Percentiles rank a stretch among this genome's conserved stretches.
These are phyloP conservation scores for Clonostachys solani DNA, from an alignment of 2,329 filamentous ascomycete species.

Conservation along the genomic window DNA sequence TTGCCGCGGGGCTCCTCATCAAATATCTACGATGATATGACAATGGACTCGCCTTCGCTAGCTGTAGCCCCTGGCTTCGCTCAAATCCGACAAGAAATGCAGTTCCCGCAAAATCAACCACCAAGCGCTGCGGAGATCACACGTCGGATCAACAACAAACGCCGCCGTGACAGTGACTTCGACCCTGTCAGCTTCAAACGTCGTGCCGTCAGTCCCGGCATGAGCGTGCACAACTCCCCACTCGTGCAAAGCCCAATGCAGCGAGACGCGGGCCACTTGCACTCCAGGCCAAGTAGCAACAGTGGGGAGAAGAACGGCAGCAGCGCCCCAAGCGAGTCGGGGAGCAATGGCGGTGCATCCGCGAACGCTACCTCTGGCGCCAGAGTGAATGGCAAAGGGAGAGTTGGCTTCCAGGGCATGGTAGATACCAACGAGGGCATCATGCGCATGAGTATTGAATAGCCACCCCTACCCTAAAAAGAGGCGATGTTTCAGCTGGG, in stretches of 20 bases:
- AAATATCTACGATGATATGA: constrained; percentile 61
- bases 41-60: constrained; percentile 64
- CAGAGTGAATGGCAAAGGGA: constrained; percentile 39
- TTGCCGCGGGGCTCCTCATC: constrained; percentile 52
- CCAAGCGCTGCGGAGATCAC: constrained; percentile 72
- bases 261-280: constrained; percentile 66
- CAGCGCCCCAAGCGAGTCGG: constrained; percentile 46
- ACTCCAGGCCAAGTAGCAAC: constrained; percentile 63
- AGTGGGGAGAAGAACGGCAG: constrained; percentile 47
- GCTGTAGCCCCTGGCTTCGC: constrained; percentile 26
- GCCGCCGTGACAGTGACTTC: constrained; percentile 87
- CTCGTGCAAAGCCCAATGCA: constrained; percentile 81
- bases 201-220: constrained; percentile 83
- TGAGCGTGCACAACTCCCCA: constrained; percentile 88
- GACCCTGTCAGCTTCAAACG: constrained; percentile 87
- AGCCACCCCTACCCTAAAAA: constrained; percentile 6
- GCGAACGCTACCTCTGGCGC: background rate
- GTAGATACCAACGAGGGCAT: constrained; percentile 90
- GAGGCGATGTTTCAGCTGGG: no score
- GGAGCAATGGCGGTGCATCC: constrained; percentile 19
- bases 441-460: constrained; percentile 98
- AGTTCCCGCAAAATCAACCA: constrained; percentile 13
- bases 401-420: constrained; percentile 88
- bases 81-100: constrained; percentile 6
- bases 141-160: constrained; percentile 73